phyloP scores from a whole-genome alignment of 2,329 filamentous ascomycete genomes.

The Trichoderma koningiopsis region DNA sequence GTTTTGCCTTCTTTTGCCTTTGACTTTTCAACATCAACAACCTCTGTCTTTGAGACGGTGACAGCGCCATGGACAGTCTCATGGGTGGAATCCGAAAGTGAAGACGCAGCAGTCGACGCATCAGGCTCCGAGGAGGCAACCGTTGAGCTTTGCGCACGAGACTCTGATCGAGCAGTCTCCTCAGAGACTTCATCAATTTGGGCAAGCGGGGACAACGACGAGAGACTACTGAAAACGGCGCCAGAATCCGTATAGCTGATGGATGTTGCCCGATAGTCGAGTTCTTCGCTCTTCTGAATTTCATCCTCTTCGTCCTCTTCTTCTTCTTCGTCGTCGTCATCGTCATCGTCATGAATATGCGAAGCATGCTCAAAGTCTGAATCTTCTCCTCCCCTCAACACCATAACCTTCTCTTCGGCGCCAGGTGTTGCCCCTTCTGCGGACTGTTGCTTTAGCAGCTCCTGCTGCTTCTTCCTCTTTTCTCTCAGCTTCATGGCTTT shows the following conservation, averaged over 20 bases:
- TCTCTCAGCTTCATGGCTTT: constrained; percentile 90
- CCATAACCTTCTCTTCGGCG: constrained; percentile 23
- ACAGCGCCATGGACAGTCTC: constrained; percentile 51
- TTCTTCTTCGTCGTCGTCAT: constrained; percentile 7
- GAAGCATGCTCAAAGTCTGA: constrained; percentile 24
- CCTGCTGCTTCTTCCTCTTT: constrained; percentile 61
- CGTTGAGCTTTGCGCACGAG: constrained; percentile 59
- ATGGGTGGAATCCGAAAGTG: constrained; percentile 64
- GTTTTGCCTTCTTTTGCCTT: too few relatives aligned
- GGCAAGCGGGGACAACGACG: constrained; percentile 44
- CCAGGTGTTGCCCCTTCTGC: constrained; percentile 1
- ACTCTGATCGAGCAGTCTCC: constrained; percentile 56
- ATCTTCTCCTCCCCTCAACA: constrained; percentile 23
- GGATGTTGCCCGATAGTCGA: constrained; percentile 36
- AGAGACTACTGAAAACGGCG: constrained; percentile 52
- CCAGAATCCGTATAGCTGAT: constrained; percentile 57
- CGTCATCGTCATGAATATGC: constrained; percentile 15
- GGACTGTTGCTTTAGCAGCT: not conserved
- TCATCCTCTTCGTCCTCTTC: constrained; percentile 15
- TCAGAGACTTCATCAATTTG: constrained; percentile 52
- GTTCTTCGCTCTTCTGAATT: constrained; percentile 30
- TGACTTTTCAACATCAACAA: not conserved
- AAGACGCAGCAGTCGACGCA: constrained; percentile 65
- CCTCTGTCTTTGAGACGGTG: not conserved
- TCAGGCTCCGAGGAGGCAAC: constrained; percentile 54